phyloP scores from a whole-genome alignment of 306 rosid species.

The Sindora glabra region DNA sequence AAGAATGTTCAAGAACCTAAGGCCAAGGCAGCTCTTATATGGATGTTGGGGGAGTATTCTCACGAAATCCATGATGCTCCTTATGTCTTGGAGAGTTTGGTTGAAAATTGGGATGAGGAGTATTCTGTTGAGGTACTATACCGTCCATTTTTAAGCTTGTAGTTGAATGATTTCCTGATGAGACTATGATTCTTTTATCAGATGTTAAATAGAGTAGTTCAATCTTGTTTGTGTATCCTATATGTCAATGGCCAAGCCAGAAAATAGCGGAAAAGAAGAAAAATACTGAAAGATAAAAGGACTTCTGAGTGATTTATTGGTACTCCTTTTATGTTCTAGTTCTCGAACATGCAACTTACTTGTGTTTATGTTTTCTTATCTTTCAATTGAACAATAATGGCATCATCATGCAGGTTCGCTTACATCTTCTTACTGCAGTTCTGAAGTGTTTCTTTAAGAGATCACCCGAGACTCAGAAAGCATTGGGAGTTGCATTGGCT shows the following conservation, averaged over 20 bases:
- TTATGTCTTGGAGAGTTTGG: slow-evolving; percentile 71
- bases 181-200: no score
- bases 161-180: no score
- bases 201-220: no score
- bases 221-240: no score
- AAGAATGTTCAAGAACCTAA: slow-evolving; percentile 94
- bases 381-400: slow-evolving; percentile 13
- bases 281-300: no score
- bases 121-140: slow-evolving; percentile 75
- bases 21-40: slow-evolving; percentile 98
- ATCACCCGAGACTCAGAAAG: slow-evolving; percentile 87
- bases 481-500: slow-evolving; percentile 93
- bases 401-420: slow-evolving; percentile 74
- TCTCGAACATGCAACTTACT: background rate
- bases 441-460: slow-evolving; percentile 99
- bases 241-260: no score
- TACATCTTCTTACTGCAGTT: slow-evolving; percentile 95
- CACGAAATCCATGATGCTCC: slow-evolving; percentile 97
- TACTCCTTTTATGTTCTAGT: background rate
- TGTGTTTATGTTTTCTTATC: background rate
- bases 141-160: no score
- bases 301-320: no score
- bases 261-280: no score
- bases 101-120: slow-evolving; percentile 97
- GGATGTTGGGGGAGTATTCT: slow-evolving; percentile 99